Conservation (phyloP, 345 rosid genomes). For the Theobroma cacao region DNA sequence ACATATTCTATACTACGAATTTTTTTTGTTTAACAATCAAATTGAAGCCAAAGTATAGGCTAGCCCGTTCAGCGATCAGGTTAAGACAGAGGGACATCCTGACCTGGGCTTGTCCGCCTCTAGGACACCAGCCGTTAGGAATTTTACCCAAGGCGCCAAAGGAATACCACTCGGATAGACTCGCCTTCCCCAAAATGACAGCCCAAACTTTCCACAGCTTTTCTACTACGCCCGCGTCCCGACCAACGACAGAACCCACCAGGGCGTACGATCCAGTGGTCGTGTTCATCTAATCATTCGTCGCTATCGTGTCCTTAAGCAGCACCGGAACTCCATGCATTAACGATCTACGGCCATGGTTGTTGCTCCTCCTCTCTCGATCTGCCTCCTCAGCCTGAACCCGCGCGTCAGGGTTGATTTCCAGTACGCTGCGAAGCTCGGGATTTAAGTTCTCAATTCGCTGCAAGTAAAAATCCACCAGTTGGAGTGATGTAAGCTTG, state of each 20-base stretch:
- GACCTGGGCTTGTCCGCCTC: conserved; percentile 57
- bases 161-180: conserved; percentile 52
- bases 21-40: too few species aligned
- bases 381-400: conserved; percentile 38
- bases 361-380: conserved; percentile 18
- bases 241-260: conserved; percentile 39
- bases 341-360: not conserved
- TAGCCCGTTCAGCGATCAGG: not conserved
- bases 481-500: conserved; percentile 40
- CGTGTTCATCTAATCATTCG: conserved; percentile 47
- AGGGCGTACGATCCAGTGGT: conserved; percentile 52
- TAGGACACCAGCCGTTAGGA: conserved; percentile 40
- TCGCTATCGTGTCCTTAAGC: conserved; percentile 52
- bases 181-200: conserved; percentile 48
- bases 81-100: not conserved
- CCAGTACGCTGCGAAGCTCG: conserved; percentile 30
- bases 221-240: conserved; percentile 45
- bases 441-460: conserved; percentile 35
- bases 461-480: conserved; percentile 29
- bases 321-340: conserved; percentile 53
- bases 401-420: conserved; percentile 38
- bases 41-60: too few species aligned
- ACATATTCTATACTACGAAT: too few species aligned
- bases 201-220: conserved; percentile 48
- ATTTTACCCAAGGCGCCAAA: conserved; percentile 16